A percentile compares a stretch with the other conserved stretches of the same genome.
Evolutionary conservation across 768 basidiomycete genomes (phyloP).

Genomic region (Goffeauzyma gilvescens): DNA sequence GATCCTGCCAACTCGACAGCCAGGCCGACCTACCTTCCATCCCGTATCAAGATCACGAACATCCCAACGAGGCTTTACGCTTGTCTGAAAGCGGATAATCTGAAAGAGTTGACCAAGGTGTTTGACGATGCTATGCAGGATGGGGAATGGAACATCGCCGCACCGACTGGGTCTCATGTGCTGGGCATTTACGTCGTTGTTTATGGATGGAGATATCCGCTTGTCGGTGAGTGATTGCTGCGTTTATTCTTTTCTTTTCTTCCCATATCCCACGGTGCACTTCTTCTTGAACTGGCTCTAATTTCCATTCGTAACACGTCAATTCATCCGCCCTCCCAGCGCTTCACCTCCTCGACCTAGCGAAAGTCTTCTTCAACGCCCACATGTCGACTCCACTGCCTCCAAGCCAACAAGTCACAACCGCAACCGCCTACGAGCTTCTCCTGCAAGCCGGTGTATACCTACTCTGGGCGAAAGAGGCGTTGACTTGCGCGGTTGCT

Average conservation of each 20-base stretch:
- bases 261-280: too few relatives aligned
- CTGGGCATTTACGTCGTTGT: constrained; percentile 6
- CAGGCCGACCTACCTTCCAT: neutral
- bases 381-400: neutral
- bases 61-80: neutral
- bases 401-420: too few relatives aligned
- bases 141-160: constrained; percentile 4
- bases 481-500: neutral
- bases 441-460: constrained; percentile 5
- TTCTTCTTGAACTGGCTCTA: too few relatives aligned
- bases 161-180: constrained; percentile 3
- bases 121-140: constrained; percentile 1
- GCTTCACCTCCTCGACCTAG: constrained; percentile 7
- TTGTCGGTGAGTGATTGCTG: constrained; percentile 11
- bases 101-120: constrained; percentile 7
- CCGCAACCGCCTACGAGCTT: neutral
- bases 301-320: too few relatives aligned
- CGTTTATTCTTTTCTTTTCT: too few relatives aligned
- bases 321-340: neutral
- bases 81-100: constrained; percentile 7
- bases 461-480: constrained; percentile 4
- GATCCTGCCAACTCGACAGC: neutral
- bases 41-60: neutral
- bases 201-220: constrained; percentile 10
- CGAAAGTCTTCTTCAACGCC: constrained; percentile 4